These are phyloP conservation scores for Westerdykella ornata DNA, from an alignment of 2,329 filamentous ascomycete species.

Conservation along the genomic window DNA sequence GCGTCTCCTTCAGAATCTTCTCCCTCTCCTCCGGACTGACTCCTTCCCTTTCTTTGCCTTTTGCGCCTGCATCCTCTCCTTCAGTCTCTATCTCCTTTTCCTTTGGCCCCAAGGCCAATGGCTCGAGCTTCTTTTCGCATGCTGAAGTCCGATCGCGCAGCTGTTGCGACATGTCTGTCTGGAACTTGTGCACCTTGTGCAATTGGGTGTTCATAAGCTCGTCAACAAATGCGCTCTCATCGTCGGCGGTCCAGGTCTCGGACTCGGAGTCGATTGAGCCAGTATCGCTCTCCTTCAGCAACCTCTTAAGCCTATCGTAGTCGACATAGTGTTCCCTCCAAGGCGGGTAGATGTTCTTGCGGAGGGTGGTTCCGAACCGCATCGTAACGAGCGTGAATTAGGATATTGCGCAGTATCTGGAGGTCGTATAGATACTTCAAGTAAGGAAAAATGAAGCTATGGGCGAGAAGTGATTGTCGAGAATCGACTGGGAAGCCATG, in stretches of 20 bases:
- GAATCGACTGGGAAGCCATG: too few species aligned
- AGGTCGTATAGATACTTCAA: too few species aligned
- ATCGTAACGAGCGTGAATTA: constrained; percentile 45
- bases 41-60: constrained; percentile 17
- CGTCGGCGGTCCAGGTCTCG: constrained; percentile 77
- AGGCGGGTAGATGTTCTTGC: constrained; percentile 69
- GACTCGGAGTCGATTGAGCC: constrained; percentile 47
- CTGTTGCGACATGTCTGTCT: constrained; percentile 71
- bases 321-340: constrained; percentile 96
- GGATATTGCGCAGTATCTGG: too few species aligned
- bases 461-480: too few species aligned
- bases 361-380: constrained; percentile 89
- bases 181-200: constrained; percentile 89
- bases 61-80: constrained; percentile 12
- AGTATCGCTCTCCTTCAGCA: constrained; percentile 69
- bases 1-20: constrained; percentile 60
- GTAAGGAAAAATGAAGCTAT: too few species aligned
- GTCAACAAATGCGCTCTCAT: constrained; percentile 89
- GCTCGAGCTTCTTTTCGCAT: constrained; percentile 59
- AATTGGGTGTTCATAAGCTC: constrained; percentile 92
- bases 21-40: constrained; percentile 39
- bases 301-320: constrained; percentile 83
- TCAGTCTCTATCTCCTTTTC: constrained; percentile 20
- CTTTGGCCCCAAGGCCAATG: constrained; percentile 41
- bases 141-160: constrained; percentile 74